Base-by-base conservation (phyloP, 192 early-diverging fungal species). In the Backusella mclennaniae region DNA sequence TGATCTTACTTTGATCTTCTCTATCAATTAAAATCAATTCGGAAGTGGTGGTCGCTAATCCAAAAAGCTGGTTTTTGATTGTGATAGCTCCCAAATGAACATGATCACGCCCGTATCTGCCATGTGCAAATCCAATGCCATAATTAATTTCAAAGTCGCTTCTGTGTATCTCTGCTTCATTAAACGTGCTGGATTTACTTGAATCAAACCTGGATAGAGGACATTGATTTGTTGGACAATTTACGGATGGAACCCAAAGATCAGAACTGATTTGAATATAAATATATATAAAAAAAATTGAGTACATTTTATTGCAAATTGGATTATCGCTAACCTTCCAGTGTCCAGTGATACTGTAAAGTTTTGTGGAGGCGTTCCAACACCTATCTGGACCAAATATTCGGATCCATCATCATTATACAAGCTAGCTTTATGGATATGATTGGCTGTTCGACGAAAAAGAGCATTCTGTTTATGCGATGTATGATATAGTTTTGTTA, bases 321-420 rank as follows among this genome's bases (percentile, higher is more conserved):
- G 4, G 9, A 17, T 33, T 2, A 33, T 19, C 1, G 35, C 29
- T 68, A 53, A 78, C 78, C 73, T 79, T 70, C 78, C 78, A 17
- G 78, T 79, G 41, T 79, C 78, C 49, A 79, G 35, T 8, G 78
- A 66, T 49, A 79, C 73, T 14, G 52, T 63, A 44, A 79, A 79
- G 17, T 70, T 75, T 67, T 79, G 78, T 36, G 52, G 67, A 14
- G 78, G 78, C 33, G 73, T 79, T 38, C 78, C 78, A 26, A 79
- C 46, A 35, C 56, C 7, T n/a, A 79, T 71, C 15, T 35, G 42
- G 5, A 79, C 36, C 2, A 79, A 35, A 41, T 79, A 79, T 14
- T 74, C 78, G 6, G 78, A 63, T 0, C 73, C 73, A n/a, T 75
- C 71, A 38, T 78, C 78, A 46, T 79, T 79, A 38, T 42, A 79